A percentile compares a stretch with the other conserved stretches of the same genome.
Evolutionary conservation across 148 eudicot genomes (phyloP).

Genomic region (Fallopia convolvulus): DNA sequence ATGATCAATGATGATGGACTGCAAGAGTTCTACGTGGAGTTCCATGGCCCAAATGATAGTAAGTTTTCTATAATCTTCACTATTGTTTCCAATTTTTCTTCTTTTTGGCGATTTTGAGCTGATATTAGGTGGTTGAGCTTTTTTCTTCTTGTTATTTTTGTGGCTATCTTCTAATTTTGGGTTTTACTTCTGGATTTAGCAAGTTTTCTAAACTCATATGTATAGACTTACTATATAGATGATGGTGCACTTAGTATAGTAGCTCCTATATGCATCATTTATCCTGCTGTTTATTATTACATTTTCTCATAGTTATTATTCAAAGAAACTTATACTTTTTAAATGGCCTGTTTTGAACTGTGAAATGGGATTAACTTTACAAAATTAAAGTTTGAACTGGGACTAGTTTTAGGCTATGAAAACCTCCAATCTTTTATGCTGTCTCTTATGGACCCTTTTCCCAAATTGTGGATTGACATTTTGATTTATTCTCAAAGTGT

Average conservation of each 20-base stretch:
- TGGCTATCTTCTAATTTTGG: slow-evolving; percentile 16
- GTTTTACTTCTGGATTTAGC: slow-evolving; percentile 17
- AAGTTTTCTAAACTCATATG: not conserved
- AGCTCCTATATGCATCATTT: not conserved
- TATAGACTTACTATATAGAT: not conserved
- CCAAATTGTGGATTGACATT: slow-evolving; percentile 11
- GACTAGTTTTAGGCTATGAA: not conserved
- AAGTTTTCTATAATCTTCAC: slow-evolving; percentile 14
- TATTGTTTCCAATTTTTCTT: not conserved
- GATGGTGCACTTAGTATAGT: not conserved
- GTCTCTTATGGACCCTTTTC: not conserved
- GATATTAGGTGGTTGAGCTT: not conserved
- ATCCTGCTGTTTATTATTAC: not conserved
- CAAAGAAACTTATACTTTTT: not conserved
- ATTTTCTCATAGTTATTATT: not conserved
- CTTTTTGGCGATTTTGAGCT: not conserved
- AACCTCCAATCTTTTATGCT: slow-evolving; percentile 8
- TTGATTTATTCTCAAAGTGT: not conserved
- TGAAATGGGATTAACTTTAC: not conserved
- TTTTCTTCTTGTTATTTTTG: not conserved
- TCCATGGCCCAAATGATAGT: slow-evolving; percentile 86
- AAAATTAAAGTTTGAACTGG: not conserved
- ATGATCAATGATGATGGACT: slow-evolving; percentile 88
- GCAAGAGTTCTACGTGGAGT: slow-evolving; percentile 83
- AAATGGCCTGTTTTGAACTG: not conserved